Percentiles rank a stretch among this genome's conserved stretches.
Conservation (phyloP, 1,284 basidiomycete species). For the Testicularia cyperi region DNA sequence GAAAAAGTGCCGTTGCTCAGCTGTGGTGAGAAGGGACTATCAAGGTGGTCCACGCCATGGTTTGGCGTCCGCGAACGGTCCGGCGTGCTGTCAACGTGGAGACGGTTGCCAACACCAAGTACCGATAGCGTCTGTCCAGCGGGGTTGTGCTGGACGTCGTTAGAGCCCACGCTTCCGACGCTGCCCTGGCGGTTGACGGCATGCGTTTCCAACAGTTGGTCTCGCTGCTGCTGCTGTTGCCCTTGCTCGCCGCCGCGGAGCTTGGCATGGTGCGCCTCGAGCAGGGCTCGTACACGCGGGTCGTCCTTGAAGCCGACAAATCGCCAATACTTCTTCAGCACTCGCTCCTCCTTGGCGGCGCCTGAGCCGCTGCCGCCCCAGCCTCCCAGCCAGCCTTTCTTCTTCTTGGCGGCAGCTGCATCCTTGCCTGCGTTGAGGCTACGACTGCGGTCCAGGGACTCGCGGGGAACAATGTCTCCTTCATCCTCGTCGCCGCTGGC, state of each 20-base stretch:
- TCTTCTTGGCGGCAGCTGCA: constrained; percentile 11
- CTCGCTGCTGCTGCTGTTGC: too few relatives aligned
- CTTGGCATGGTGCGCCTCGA: constrained; percentile 46
- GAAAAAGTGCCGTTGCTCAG: constrained; percentile 17
- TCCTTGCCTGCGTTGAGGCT: constrained; percentile 8
- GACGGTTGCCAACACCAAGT: constrained; percentile 29
- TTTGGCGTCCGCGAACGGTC: constrained; percentile 36
- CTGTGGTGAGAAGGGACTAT: constrained; percentile 18
- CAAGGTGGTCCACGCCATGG: constrained; percentile 17
- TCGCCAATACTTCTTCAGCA: constrained; percentile 60
- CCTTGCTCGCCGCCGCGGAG: constrained; percentile 11
- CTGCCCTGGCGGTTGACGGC: constrained; percentile 17
- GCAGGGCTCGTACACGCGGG: constrained; percentile 42
- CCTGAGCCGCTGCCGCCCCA: constrained; percentile 28
- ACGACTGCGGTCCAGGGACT: constrained; percentile 38
- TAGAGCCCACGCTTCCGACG: constrained; percentile 23
- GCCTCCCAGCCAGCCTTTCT: constrained; percentile 49
- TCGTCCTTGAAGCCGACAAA: constrained; percentile 60
- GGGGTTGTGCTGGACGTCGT: constrained; percentile 42
- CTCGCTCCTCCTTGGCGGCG: constrained; percentile 48
- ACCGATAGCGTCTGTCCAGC: constrained; percentile 33
- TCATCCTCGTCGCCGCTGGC: constrained; percentile 41
- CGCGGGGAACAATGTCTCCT: constrained; percentile 60
- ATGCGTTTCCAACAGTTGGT: constrained; percentile 1
- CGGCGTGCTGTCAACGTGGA: constrained; percentile 20